phyloP scores from a whole-genome alignment of 352 stramenopile genomes.

The Albugo laibachii region DNA sequence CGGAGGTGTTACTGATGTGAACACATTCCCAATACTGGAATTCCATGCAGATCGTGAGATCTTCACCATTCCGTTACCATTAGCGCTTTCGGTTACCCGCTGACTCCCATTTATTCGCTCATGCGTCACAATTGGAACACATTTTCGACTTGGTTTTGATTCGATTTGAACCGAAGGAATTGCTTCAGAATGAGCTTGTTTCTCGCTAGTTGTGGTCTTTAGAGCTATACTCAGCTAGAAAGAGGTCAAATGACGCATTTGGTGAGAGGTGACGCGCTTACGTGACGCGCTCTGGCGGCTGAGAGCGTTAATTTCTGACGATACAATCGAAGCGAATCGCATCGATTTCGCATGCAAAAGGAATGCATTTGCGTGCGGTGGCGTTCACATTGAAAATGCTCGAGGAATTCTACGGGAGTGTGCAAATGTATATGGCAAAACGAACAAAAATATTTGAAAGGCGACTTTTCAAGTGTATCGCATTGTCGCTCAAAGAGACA shows the following conservation, averaged over 20 bases:
- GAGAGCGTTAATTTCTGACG: constrained; percentile 19
- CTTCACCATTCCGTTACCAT: constrained; percentile 17
- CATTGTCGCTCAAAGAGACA: background rate
- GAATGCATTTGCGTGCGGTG: constrained; percentile 19
- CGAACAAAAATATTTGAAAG: background rate
- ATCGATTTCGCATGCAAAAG: constrained; percentile 37
- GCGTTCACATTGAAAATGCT: constrained; percentile 17
- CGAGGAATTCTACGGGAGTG: constrained; percentile 7
- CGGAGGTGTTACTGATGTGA: constrained; percentile 35
- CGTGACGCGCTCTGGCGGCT: background rate
- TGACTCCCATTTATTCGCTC: constrained; percentile 3
- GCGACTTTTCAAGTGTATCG: background rate
- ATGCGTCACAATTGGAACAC: background rate
- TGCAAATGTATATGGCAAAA: background rate
- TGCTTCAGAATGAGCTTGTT: background rate
- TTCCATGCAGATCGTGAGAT: constrained; percentile 24
- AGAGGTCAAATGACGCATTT: background rate
- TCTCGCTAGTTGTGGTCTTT: background rate
- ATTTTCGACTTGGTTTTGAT: constrained; percentile 6
- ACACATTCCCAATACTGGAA: constrained; percentile 27
- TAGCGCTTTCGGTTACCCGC: constrained; percentile 25
- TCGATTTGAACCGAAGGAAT: background rate
- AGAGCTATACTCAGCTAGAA: background rate
- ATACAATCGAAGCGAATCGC: constrained; percentile 19
- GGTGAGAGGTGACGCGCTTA: background rate